phyloP scores from a whole-genome alignment of 176 grass and related monocot genomes.

The Alloteropsis semialata region DNA sequence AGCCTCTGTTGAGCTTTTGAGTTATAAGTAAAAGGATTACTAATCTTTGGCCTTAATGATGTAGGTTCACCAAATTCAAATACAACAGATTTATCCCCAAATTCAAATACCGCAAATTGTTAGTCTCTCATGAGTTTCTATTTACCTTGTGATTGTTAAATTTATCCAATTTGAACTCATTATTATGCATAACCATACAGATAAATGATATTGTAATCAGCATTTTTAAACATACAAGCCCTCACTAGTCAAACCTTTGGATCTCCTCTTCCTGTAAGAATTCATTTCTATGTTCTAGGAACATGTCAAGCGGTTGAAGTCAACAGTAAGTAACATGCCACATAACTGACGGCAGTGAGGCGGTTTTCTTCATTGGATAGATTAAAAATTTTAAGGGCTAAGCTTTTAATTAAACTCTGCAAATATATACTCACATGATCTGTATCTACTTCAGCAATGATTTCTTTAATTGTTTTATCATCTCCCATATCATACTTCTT shows the following conservation, averaged over 20 bases:
- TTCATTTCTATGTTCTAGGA: not conserved
- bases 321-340: conserved; percentile 19
- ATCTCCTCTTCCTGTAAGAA: not conserved
- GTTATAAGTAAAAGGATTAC: conserved; percentile 12
- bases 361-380: not conserved
- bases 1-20: not conserved
- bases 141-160: conserved; percentile 6
- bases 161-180: not conserved
- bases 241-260: not conserved
- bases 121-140: not conserved
- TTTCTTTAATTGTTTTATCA: conserved; percentile 98
- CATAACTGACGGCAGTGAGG: not conserved
- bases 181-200: not conserved
- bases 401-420: not conserved
- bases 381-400: not conserved
- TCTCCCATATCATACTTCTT: conserved; percentile 97
- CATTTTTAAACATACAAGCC: not conserved
- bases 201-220: not conserved
- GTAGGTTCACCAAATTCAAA: not conserved
- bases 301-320: not conserved
- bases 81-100: not conserved
- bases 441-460: conserved; percentile 93
- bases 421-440: conserved; percentile 68
- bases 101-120: not conserved
- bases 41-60: not conserved